phyloP scores from a whole-genome alignment of 345 rosid genomes.

The Arabis hirsuta region DNA sequence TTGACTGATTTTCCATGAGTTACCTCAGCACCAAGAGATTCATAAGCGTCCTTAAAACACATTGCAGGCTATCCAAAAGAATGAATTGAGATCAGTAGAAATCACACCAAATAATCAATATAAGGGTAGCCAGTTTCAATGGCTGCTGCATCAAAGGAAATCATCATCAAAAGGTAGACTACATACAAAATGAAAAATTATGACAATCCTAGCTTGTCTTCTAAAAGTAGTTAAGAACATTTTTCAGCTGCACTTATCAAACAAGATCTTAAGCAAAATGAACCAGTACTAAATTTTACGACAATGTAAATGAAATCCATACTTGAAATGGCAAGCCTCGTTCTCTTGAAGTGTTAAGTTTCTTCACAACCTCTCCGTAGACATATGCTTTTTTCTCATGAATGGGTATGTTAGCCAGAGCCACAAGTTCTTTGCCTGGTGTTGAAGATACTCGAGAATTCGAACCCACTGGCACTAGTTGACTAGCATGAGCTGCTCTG shows the following conservation, averaged over 20 bases:
- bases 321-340: constrained; percentile 80
- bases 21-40: constrained; percentile 65
- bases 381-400: constrained; percentile 77
- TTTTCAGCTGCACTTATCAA: constrained; percentile 27
- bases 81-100: constrained; percentile 31
- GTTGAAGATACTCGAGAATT: constrained; percentile 64
- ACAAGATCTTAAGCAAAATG: constrained; percentile 20
- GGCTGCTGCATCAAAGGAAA: constrained; percentile 20
- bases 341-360: constrained; percentile 79
- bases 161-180: constrained; percentile 10
- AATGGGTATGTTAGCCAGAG: constrained; percentile 66
- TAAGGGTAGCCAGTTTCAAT: constrained; percentile 2
- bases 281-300: constrained; percentile 16
- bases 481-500: constrained; percentile 56
- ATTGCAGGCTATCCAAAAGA: constrained; percentile 66
- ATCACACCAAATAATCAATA: constrained; percentile 11
- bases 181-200: constrained; percentile 18
- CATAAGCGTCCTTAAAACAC: constrained; percentile 82
- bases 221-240: neutral
- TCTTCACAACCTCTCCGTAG: constrained; percentile 83
- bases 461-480: constrained; percentile 59
- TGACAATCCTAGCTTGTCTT: constrained; percentile 9
- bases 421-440: constrained; percentile 62
- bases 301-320: constrained; percentile 37
- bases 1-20: constrained; percentile 90